phyloP scores from a whole-genome alignment of 306 rosid species.

The Arachis hypogaea region DNA sequence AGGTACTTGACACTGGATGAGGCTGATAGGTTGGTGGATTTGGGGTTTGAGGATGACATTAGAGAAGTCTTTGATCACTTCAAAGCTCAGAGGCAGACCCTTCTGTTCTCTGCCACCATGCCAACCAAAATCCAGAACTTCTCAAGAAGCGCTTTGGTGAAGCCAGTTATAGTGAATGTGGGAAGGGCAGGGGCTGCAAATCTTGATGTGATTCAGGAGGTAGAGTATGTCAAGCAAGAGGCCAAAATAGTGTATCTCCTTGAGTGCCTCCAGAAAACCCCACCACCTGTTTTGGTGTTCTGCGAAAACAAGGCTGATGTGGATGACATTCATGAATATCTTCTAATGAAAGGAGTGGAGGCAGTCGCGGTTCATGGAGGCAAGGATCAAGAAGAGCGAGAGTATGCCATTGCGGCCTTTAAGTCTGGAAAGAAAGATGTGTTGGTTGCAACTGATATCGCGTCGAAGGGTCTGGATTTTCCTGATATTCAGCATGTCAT shows the following conservation, averaged over 20 bases:
- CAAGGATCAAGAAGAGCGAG: constrained; percentile 81
- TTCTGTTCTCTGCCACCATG: not conserved
- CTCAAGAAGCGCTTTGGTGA: not conserved
- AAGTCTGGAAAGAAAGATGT: constrained; percentile 90
- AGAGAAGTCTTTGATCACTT: constrained; percentile 4
- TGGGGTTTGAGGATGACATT: not conserved
- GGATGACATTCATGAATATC: constrained; percentile 82
- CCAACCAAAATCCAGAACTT: constrained; percentile 3
- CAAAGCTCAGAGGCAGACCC: constrained; percentile 6
- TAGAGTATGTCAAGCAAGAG: constrained; percentile 81
- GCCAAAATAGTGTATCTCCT: constrained; percentile 78
- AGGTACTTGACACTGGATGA: not conserved
- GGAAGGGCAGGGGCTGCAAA: not conserved
- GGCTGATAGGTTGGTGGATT: not conserved
- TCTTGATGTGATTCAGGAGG: constrained; percentile 78
- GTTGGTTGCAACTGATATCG: constrained; percentile 95
- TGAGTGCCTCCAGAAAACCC: constrained; percentile 72
- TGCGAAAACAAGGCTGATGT: constrained; percentile 76
- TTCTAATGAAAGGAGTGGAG: constrained; percentile 78
- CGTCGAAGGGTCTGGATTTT: constrained; percentile 94
- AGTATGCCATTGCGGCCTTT: constrained; percentile 76
- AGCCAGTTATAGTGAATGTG: not conserved
- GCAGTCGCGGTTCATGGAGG: constrained; percentile 87
- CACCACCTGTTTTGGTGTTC: constrained; percentile 73
- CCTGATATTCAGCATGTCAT: constrained; percentile 95